Percentiles rank a stretch among this genome's conserved stretches.
phyloP scores from a whole-genome alignment of 306 rosid species.

The Inga laurina region DNA sequence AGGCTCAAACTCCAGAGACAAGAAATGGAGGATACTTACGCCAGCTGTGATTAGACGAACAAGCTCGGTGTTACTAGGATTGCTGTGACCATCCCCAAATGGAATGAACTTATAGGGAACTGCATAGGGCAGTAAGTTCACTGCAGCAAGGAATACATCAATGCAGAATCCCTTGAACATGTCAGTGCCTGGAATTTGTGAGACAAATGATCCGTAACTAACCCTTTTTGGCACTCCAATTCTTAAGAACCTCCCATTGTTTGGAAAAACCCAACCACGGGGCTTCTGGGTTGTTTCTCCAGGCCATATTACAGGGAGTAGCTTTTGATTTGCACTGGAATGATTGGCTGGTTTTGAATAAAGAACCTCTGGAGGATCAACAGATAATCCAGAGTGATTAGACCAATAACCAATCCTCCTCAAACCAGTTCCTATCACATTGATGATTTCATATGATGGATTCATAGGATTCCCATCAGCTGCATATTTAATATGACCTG shows the following conservation, averaged over 20 bases:
- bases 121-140: slow-evolving; percentile 79
- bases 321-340: slow-evolving; percentile 55
- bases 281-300: slow-evolving; percentile 74
- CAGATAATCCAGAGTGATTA: slow-evolving; percentile 78
- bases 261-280: slow-evolving; percentile 97
- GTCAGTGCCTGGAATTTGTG: slow-evolving; percentile 62
- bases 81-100: slow-evolving; percentile 71
- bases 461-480: slow-evolving; percentile 57
- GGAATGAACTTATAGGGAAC: slow-evolving; percentile 73
- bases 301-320: slow-evolving; percentile 76
- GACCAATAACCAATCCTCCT: slow-evolving; percentile 94
- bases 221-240: slow-evolving; percentile 78
- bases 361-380: slow-evolving; percentile 65
- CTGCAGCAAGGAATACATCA: slow-evolving; percentile 88
- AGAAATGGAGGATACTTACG: slow-evolving; percentile 52
- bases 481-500: slow-evolving; percentile 68
- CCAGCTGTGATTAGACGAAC: slow-evolving; percentile 69
- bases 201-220: slow-evolving; percentile 69
- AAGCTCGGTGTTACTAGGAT: slow-evolving; percentile 73
- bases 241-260: slow-evolving; percentile 71
- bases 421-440: slow-evolving; percentile 73
- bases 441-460: slow-evolving; percentile 86
- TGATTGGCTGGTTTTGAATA: slow-evolving; percentile 65
- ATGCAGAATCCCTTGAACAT: slow-evolving; percentile 81
- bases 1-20: slow-evolving; percentile 19